phyloP scores from a whole-genome alignment of 192 early-diverging fungal species.

The Allomyces arbusculus region DNA sequence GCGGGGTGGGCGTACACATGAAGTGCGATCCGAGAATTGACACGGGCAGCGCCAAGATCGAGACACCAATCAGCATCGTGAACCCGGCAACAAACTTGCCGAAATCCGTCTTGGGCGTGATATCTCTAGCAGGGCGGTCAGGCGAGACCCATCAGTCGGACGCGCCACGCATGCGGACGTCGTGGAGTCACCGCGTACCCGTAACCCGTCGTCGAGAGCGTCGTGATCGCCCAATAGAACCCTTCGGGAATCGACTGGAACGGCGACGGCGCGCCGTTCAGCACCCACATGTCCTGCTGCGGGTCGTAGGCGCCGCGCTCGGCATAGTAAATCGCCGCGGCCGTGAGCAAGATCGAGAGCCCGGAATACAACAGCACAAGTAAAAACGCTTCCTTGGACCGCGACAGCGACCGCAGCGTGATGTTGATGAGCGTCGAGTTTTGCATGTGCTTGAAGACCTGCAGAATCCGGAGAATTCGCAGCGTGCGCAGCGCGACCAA shows the following conservation, averaged over 20 bases:
- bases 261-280: neutral
- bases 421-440: neutral
- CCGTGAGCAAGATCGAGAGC: neutral
- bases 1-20: neutral
- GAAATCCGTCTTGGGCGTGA: neutral
- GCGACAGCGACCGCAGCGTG: neutral
- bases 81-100: neutral
- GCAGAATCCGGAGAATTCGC: neutral
- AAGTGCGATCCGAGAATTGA: neutral
- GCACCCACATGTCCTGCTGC: neutral
- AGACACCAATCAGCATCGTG: neutral
- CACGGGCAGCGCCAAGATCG: neutral
- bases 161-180: too few species aligned
- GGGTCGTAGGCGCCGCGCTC: neutral
- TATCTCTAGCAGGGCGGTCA: neutral
- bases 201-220: neutral
- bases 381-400: neutral
- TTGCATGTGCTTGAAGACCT: neutral
- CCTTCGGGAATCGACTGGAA: neutral
- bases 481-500: neutral
- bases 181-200: neutral
- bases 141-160: too few species aligned
- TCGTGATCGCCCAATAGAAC: neutral
- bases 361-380: neutral
- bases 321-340: neutral